phyloP scores from a whole-genome alignment of 306 rosid genomes.

The Quercus engelmannii region DNA sequence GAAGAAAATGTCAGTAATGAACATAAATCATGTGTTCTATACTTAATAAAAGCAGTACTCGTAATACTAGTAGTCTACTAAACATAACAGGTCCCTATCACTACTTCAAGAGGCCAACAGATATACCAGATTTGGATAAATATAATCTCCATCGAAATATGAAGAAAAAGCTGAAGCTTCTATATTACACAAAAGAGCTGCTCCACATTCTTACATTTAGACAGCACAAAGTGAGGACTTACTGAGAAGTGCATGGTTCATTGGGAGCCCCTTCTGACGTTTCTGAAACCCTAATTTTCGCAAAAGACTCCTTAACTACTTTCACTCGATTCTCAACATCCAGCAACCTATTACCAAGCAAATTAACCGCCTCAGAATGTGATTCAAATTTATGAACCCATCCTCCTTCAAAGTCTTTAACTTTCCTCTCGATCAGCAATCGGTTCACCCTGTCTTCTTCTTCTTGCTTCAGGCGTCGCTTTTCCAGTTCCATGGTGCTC shows the following conservation, averaged over 20 bases:
- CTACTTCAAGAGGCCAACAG: not conserved
- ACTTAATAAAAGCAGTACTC: not conserved
- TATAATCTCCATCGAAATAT: not conserved
- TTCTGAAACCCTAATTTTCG: conserved; percentile 34
- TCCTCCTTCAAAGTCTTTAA: conserved; percentile 49
- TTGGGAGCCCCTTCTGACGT: conserved; percentile 34
- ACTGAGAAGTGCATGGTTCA: conserved; percentile 33
- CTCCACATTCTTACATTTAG: not conserved
- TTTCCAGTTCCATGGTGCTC: conserved; percentile 73
- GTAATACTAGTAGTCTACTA: not conserved
- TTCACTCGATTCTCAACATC: conserved; percentile 44
- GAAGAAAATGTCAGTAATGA: not conserved
- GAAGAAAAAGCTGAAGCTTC: not conserved
- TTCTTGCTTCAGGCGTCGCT: conserved; percentile 65
- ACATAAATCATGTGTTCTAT: not conserved
- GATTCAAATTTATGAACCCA: conserved; percentile 39
- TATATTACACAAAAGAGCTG: not conserved
- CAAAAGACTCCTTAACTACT: conserved; percentile 37
- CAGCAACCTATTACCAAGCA: conserved; percentile 40
- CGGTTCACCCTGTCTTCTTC: conserved; percentile 65
- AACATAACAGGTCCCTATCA: not conserved
- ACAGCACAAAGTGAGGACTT: conserved; percentile 14
- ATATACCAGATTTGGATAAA: not conserved
- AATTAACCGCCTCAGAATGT: conserved; percentile 30
- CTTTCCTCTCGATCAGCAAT: conserved; percentile 38